Percentiles rank a stretch among this genome's conserved stretches.
phyloP scores from a whole-genome alignment of 139 green algal genomes.

The Haematococcus lacustris region DNA sequence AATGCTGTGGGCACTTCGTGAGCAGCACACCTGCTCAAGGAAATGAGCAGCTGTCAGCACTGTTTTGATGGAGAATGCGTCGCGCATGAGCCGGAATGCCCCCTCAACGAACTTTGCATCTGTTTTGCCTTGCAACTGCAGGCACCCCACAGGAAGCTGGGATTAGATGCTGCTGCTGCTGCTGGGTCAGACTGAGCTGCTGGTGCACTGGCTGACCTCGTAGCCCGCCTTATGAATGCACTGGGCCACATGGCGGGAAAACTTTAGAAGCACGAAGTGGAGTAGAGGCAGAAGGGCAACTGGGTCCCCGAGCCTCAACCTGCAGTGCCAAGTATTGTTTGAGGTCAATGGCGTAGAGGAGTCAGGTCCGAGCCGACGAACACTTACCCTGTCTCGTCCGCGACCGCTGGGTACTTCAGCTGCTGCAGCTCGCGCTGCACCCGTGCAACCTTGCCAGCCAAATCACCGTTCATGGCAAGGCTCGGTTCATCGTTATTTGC shows the following conservation, averaged over 20 bases:
- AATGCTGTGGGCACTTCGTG: no score
- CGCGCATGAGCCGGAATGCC: conserved; percentile 52
- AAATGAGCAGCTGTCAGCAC: conserved; percentile 62
- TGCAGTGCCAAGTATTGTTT: conserved; percentile 6
- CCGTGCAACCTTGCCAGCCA: conserved; percentile 40
- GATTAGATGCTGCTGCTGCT: neutral
- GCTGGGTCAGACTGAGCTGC: neutral
- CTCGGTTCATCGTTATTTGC: no score
- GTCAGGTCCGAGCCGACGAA: neutral
- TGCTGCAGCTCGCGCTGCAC: conserved; percentile 39
- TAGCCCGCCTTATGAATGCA: conserved; percentile 34
- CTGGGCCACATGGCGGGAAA: conserved; percentile 44
- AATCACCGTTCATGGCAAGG: conserved; percentile 52
- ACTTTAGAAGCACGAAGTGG: conserved; percentile 51
- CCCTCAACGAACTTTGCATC: conserved; percentile 64
- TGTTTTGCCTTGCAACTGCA: conserved; percentile 65
- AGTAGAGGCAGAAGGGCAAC: conserved; percentile 50
- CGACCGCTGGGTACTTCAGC: conserved; percentile 37
- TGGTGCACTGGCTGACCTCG: conserved; percentile 27
- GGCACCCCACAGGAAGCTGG: neutral
- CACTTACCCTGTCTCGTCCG: conserved; percentile 55
- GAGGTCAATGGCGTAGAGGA: neutral
- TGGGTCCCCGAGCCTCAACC: conserved; percentile 43
- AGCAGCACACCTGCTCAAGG: conserved; percentile 53
- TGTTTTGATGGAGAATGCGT: conserved; percentile 46